Evolutionary conservation across 352 stramenopile genomes (phyloP).

Genomic region (Globisporangium takayamanum): DNA sequence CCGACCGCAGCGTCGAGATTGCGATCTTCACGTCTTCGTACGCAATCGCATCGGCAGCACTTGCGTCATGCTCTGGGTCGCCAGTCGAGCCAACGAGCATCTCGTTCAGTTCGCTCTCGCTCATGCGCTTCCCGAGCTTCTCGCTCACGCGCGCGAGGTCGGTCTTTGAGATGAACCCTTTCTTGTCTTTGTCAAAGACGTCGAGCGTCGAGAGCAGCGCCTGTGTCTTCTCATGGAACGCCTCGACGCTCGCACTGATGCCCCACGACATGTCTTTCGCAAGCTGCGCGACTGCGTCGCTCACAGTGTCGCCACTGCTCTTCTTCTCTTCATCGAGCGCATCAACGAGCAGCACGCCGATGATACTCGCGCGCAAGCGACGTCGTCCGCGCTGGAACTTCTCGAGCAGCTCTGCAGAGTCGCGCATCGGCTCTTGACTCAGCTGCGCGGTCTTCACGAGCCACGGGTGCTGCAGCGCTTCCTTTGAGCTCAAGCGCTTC

Average conservation of each 20-base stretch:
- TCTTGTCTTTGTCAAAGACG: slow-evolving; percentile 72
- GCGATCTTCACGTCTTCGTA: slow-evolving; percentile 83
- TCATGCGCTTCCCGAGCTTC: slow-evolving; percentile 64
- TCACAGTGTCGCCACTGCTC: slow-evolving; percentile 6
- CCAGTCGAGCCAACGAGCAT: slow-evolving; percentile 77
- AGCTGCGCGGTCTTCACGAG: slow-evolving; percentile 46
- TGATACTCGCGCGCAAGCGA: slow-evolving; percentile 68
- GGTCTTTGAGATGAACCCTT: slow-evolving; percentile 75
- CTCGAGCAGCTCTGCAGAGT: slow-evolving; percentile 64
- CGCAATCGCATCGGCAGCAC: slow-evolving; percentile 44
- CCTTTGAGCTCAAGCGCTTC: slow-evolving; percentile 54
- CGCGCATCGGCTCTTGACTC: slow-evolving; percentile 48
- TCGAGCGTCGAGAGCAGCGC: slow-evolving; percentile 61
- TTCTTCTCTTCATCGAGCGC: slow-evolving; percentile 34
- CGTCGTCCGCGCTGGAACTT: slow-evolving; percentile 77
- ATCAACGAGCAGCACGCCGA: slow-evolving; percentile 67
- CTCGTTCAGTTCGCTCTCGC: slow-evolving; percentile 70
- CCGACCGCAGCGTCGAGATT: slow-evolving; percentile 70
- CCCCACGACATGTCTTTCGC: slow-evolving; percentile 57
- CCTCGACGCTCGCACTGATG: slow-evolving; percentile 61
- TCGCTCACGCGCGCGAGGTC: slow-evolving; percentile 72
- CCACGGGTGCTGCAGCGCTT: slow-evolving; percentile 72
- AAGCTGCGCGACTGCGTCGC: slow-evolving; percentile 24
- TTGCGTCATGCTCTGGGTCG: slow-evolving; percentile 55
- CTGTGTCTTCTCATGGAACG: slow-evolving; percentile 61